phyloP scores from a whole-genome alignment of 768 basidiomycete genomes.

The Mycena galopus region DNA sequence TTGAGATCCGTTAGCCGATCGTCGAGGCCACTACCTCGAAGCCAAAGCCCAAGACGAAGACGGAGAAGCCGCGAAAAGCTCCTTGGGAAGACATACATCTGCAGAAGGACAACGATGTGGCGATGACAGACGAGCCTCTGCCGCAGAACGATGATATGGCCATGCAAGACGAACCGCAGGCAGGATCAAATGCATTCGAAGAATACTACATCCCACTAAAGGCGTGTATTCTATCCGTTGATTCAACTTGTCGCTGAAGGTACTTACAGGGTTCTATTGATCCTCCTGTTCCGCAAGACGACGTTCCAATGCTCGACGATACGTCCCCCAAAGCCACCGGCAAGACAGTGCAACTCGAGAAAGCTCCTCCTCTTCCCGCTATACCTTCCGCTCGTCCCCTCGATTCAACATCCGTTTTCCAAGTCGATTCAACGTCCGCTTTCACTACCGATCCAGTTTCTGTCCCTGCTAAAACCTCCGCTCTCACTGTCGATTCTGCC shows the following conservation, averaged over 20 bases:
- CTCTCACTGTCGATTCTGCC: background rate
- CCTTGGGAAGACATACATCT: slow-evolving; percentile 46
- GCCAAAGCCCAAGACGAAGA: slow-evolving; percentile 17
- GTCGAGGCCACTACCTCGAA: slow-evolving; percentile 11
- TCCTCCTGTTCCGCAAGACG: slow-evolving; percentile 35
- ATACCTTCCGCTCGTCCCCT: background rate
- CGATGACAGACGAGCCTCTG: slow-evolving; percentile 30
- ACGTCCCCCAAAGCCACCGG: slow-evolving; percentile 24
- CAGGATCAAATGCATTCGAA: slow-evolving; percentile 10
- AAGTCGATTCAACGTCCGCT: background rate
- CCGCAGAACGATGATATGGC: slow-evolving; percentile 13
- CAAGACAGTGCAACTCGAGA: slow-evolving; percentile 13
- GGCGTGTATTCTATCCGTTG: background rate
- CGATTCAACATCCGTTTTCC: slow-evolving; percentile 7
- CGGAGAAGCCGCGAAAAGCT: slow-evolving; percentile 45
- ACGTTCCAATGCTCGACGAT: slow-evolving; percentile 57
- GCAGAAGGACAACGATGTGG: slow-evolving; percentile 24
- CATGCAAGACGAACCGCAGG: background rate
- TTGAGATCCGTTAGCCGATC: background rate
- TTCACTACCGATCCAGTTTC: background rate
- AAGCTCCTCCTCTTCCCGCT: background rate
- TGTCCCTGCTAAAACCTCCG: background rate
- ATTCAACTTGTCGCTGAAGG: background rate
- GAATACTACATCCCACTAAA: slow-evolving; percentile 30
- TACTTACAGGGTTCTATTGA: slow-evolving; percentile 15